These are phyloP conservation scores for Zancudomyces culisetae DNA, from an alignment of 371 early-diverging fungal species.

Conservation along the genomic window DNA sequence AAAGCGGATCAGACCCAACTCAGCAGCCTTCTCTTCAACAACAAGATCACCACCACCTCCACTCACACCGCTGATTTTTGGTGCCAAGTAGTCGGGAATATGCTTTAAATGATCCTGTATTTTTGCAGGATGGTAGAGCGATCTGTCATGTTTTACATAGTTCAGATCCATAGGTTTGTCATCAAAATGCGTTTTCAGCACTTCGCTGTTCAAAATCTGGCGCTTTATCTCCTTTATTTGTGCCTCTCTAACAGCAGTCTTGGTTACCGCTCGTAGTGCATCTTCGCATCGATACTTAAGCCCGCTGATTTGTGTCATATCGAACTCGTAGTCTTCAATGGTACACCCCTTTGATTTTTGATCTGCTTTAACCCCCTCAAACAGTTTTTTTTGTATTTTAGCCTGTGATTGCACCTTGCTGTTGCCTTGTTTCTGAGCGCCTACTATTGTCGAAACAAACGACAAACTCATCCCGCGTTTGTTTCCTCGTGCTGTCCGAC, in stretches of 20 bases:
- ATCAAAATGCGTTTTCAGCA: conserved; percentile 89
- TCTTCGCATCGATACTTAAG: conserved; percentile 82
- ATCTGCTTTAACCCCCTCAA: conserved; percentile 35
- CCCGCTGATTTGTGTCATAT: conserved; percentile 72
- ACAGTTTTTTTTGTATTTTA: conserved; percentile 30
- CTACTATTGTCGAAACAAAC: conserved; percentile 25
- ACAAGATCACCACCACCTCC: conserved; percentile 13
- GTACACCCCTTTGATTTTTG: conserved; percentile 32
- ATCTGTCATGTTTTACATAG: conserved; percentile 78
- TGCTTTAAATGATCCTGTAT: conserved; percentile 76
- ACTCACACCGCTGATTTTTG: conserved; percentile 21
- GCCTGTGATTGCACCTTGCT: conserved; percentile 29
- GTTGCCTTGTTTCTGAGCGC: neutral
- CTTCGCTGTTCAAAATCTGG: conserved; percentile 84
- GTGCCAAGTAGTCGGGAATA: conserved; percentile 72
- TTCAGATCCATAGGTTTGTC: conserved; percentile 85
- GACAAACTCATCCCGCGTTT: conserved; percentile 74
- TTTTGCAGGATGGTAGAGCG: conserved; percentile 56
- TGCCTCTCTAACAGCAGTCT: conserved; percentile 62
- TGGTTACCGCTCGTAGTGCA: conserved; percentile 65
- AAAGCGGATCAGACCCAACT: conserved; percentile 24
- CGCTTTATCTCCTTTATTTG: conserved; percentile 77
- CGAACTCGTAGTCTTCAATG: conserved; percentile 62
- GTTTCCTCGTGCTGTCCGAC: conserved; percentile 90
- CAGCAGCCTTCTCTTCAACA: conserved; percentile 7